Evolutionary conservation across 2,329 filamentous ascomycete species (phyloP).

Genomic region (Curvularia eragrostidis): DNA sequence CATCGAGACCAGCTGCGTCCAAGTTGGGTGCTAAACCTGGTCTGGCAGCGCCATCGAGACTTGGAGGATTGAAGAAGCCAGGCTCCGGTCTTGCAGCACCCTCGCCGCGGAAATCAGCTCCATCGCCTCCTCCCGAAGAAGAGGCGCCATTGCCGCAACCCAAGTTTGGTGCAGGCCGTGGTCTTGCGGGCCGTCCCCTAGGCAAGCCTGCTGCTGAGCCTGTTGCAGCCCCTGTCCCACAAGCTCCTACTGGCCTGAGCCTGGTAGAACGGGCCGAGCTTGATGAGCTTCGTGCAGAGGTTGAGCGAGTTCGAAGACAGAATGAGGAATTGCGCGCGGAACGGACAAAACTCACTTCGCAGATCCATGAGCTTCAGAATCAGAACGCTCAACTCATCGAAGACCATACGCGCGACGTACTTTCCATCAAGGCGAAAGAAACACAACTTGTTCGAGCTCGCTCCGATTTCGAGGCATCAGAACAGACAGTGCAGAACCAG

Average conservation of each 20-base stretch:
- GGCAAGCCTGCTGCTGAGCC: slow-evolving; percentile 83
- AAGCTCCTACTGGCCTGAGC: slow-evolving; percentile 69
- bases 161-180: slow-evolving; percentile 70
- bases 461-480: slow-evolving; percentile 86
- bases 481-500: slow-evolving; percentile 83
- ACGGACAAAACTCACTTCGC: slow-evolving; percentile 78
- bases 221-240: slow-evolving; percentile 50
- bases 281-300: slow-evolving; percentile 83
- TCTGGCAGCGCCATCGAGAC: slow-evolving; percentile 43
- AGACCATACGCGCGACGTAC: slow-evolving; percentile 91
- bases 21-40: slow-evolving; percentile 52
- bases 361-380: slow-evolving; percentile 93
- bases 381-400: slow-evolving; percentile 97
- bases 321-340: slow-evolving; percentile 84
- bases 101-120: slow-evolving; percentile 53
- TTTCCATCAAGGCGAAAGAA: slow-evolving; percentile 98
- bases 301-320: slow-evolving; percentile 76
- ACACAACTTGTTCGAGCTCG: slow-evolving; percentile 92
- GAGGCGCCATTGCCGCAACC: slow-evolving; percentile 57
- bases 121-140: slow-evolving; percentile 54
- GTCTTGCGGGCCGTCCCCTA: slow-evolving; percentile 84
- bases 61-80: slow-evolving; percentile 54
- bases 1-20: slow-evolving; percentile 57
- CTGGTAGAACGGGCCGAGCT: slow-evolving; percentile 90
- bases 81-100: slow-evolving; percentile 48